phyloP scores from a whole-genome alignment of 306 rosid genomes.

The Vigna angularis region DNA sequence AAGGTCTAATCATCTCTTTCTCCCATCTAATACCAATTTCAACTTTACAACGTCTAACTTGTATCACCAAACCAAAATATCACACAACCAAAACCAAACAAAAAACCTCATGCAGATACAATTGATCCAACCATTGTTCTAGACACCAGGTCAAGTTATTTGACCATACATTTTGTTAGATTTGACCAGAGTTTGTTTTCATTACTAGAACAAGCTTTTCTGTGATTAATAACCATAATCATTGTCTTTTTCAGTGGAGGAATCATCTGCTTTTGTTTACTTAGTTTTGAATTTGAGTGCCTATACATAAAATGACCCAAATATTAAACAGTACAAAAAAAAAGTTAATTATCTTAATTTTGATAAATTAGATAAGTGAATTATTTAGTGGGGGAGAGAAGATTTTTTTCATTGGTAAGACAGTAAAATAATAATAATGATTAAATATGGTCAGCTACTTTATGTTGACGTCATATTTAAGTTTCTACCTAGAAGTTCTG shows the following conservation, averaged over 20 bases:
- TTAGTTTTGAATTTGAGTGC: too few relatives aligned
- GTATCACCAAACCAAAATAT: neutral
- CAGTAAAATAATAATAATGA: slow-evolving; percentile 26
- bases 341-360: too few relatives aligned
- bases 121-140: neutral
- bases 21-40: neutral
- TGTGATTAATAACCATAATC: slow-evolving; percentile 29
- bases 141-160: neutral
- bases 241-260: neutral
- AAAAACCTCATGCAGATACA: neutral
- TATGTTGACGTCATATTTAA: slow-evolving; percentile 42
- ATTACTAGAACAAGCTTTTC: slow-evolving; percentile 30
- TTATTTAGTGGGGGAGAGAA: too few relatives aligned
- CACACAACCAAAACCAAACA: neutral
- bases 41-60: neutral
- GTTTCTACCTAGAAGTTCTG: slow-evolving; percentile 24
- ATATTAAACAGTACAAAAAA: too few relatives aligned
- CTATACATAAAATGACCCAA: too few relatives aligned
- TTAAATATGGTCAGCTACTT: slow-evolving; percentile 38
- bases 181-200: slow-evolving; percentile 40
- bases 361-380: too few relatives aligned
- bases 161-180: neutral
- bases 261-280: neutral
- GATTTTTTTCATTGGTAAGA: neutral
- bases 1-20: slow-evolving; percentile 21